A percentile compares a stretch with the other conserved stretches of the same genome.
phyloP scores from a whole-genome alignment of 805 yeast genomes.

The Candida pseudofarinosa region DNA sequence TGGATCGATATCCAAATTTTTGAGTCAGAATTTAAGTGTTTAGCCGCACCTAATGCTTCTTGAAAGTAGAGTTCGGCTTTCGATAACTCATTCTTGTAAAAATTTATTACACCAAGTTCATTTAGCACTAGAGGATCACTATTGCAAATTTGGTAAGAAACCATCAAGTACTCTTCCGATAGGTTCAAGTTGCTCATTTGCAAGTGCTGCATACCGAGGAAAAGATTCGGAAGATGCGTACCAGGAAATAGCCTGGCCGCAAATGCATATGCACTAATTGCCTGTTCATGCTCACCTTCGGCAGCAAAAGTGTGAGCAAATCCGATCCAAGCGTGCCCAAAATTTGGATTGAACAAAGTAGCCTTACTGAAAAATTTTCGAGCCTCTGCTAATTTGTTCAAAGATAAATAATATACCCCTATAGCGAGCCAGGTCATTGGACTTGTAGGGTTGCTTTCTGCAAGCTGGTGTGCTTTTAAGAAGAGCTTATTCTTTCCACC shows the following conservation, averaged over 20 bases:
- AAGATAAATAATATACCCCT: slow-evolving; percentile 81
- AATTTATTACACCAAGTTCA: slow-evolving; percentile 89
- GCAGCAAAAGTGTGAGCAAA: slow-evolving; percentile 97
- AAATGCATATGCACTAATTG: slow-evolving; percentile 93
- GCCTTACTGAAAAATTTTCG: slow-evolving; percentile 85
- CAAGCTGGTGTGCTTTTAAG: slow-evolving; percentile 75
- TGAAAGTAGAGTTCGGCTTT: slow-evolving; percentile 69
- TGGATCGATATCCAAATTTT: slow-evolving; percentile 83
- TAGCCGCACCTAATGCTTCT: slow-evolving; percentile 69
- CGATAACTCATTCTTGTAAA: slow-evolving; percentile 63
- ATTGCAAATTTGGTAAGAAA: slow-evolving; percentile 74
- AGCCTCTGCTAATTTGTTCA: slow-evolving; percentile 73
- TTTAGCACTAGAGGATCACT: slow-evolving; percentile 84
- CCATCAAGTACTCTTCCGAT: slow-evolving; percentile 79
- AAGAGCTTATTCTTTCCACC: slow-evolving; percentile 80
- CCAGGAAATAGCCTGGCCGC: slow-evolving; percentile 91
- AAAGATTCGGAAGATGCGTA: slow-evolving; percentile 82
- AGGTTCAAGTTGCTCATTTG: slow-evolving; percentile 78
- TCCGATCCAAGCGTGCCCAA: slow-evolving; percentile 96
- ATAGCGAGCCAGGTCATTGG: slow-evolving; percentile 90
- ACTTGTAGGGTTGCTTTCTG: slow-evolving; percentile 76
- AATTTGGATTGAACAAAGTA: slow-evolving; percentile 80
- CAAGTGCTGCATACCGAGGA: slow-evolving; percentile 93
- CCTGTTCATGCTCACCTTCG: slow-evolving; percentile 99
- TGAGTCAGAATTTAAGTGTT: slow-evolving; percentile 67